phyloP scores from a whole-genome alignment of 768 basidiomycete species.

The Lactarius quietus region DNA sequence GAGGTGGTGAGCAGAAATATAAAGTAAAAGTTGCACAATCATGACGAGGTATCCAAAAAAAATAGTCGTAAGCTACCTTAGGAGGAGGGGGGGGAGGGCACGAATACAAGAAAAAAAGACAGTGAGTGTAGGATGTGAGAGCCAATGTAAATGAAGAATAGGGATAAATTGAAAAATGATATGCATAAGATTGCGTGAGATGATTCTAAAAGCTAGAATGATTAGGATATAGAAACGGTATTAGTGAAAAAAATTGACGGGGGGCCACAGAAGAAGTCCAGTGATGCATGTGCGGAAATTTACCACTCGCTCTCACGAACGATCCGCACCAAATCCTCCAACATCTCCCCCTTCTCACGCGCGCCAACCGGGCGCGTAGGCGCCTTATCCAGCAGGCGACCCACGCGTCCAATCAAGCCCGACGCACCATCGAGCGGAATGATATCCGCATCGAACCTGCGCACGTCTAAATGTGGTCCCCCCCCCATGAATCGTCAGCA shows the following conservation, averaged over 20 bases:
- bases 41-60: not conserved
- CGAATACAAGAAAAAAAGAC: slow-evolving; percentile 5
- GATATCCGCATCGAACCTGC: slow-evolving; percentile 67
- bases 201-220: not conserved
- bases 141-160: slow-evolving; percentile 12
- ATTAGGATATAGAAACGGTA: slow-evolving; percentile 12
- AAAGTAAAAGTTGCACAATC: not conserved
- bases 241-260: slow-evolving; percentile 1
- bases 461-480: slow-evolving; percentile 64
- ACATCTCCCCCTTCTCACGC: slow-evolving; percentile 38
- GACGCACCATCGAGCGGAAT: slow-evolving; percentile 73
- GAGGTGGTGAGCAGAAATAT: not conserved
- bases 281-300: not conserved
- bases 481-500: not conserved
- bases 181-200: not conserved
- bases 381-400: slow-evolving; percentile 49
- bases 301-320: slow-evolving; percentile 26
- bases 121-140: not conserved
- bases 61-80: not conserved
- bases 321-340: slow-evolving; percentile 25
- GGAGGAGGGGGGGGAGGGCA: not conserved
- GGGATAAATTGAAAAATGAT: slow-evolving; percentile 21
- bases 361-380: slow-evolving; percentile 41
- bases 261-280: not conserved
- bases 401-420: slow-evolving; percentile 64